A percentile compares a stretch with the other conserved stretches of the same genome.
Conservation (phyloP, 2,329 filamentous ascomycete genomes). For the Hypoxylon sp. region DNA sequence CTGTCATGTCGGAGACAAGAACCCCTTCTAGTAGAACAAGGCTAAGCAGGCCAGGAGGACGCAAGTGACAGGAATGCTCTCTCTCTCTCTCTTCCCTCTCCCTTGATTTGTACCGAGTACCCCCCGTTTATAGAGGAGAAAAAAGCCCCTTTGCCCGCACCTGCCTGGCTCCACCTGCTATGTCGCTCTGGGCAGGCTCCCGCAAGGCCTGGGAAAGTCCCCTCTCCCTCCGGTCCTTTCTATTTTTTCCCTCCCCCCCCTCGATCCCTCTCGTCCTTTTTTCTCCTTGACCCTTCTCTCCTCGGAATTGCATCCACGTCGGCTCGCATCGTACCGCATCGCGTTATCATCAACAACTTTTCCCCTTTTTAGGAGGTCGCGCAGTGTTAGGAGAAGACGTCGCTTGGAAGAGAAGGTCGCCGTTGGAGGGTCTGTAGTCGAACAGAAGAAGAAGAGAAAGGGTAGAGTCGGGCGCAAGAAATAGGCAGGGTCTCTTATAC, state of each 20-base stretch:
- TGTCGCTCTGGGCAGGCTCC: constrained; percentile 10
- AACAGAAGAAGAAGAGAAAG: constrained; percentile 21
- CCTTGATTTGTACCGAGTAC: constrained; percentile 4
- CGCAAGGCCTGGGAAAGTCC: constrained; percentile 4
- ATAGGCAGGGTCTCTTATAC: constrained; percentile 14
- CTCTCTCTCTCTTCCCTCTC: no score
- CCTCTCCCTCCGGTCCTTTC: constrained; percentile 27
- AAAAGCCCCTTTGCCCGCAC: constrained; percentile 33
- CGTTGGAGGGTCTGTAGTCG: no score
- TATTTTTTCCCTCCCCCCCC: constrained; percentile 28
- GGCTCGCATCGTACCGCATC: constrained; percentile 27
- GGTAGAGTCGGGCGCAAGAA: constrained; percentile 10
- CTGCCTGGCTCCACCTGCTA: constrained; percentile 32
- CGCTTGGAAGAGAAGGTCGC: constrained; percentile 37
- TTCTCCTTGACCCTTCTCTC: constrained; percentile 29
- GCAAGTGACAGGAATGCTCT: no score
- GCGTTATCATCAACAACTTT: constrained; percentile 12
- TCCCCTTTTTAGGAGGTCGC: constrained; percentile 37
- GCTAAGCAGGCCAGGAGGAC: no score
- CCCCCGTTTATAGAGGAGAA: constrained; percentile 15
- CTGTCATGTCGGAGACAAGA: no score
- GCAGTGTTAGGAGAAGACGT: constrained; percentile 42
- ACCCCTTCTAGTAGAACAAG: no score
- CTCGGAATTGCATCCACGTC: constrained; percentile 14
- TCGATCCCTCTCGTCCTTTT: constrained; percentile 19